Conservation (phyloP, 495 filamentous ascomycete species). For the Pseudoneurospora amorphoporcata region DNA sequence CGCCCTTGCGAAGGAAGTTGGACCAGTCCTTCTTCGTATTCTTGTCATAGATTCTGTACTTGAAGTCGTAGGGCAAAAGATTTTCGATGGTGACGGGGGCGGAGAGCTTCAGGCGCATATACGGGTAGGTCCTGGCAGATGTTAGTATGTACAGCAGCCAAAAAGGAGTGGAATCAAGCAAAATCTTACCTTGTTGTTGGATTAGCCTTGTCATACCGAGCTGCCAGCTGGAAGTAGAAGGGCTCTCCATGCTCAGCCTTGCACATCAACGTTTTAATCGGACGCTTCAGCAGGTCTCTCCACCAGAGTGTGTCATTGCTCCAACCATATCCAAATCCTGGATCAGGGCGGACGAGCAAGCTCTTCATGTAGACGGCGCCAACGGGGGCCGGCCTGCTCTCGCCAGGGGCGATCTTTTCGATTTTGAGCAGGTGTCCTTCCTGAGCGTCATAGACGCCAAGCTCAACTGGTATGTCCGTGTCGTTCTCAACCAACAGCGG, state of each 20-base stretch:
- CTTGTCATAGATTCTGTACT: conserved; percentile 96
- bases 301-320: conserved; percentile 80
- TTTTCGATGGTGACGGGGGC: conserved; percentile 93
- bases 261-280: conserved; percentile 78
- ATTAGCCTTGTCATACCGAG: conserved; percentile 68
- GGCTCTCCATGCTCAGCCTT: conserved; percentile 73
- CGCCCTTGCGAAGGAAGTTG: conserved; percentile 92
- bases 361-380: conserved; percentile 87
- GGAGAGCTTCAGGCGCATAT: conserved; percentile 84
- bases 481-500: conserved; percentile 96
- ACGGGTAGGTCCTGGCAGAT: conserved; percentile 63
- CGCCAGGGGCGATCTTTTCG: conserved; percentile 91
- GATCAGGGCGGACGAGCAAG: conserved; percentile 83
- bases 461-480: conserved; percentile 89
- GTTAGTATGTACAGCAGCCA: conserved; percentile 15
- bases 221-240: conserved; percentile 94
- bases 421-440: conserved; percentile 92
- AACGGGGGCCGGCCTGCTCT: conserved; percentile 82
- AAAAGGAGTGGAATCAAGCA: background rate
- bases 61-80: conserved; percentile 93
- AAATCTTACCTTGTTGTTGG: conserved; percentile 55
- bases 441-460: conserved; percentile 83
- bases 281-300: conserved; percentile 77
- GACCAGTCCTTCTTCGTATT: conserved; percentile 98
- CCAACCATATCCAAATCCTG: conserved; percentile 95